Conservation (phyloP, 83 land plant genomes). For the Diphasiastrum complanatum region DNA sequence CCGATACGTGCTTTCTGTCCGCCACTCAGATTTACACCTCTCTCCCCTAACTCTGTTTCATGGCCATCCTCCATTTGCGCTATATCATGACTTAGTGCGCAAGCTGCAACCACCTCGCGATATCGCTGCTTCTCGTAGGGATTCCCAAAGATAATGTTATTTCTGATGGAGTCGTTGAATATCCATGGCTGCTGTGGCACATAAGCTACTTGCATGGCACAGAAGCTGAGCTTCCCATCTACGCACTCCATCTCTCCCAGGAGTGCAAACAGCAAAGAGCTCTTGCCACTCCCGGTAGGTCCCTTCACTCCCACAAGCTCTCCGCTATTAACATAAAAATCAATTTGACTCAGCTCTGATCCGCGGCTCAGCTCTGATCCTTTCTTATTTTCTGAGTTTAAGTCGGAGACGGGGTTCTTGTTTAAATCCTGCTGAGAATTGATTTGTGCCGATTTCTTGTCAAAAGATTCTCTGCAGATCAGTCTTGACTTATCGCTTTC, state of each 20-base stretch:
- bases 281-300: slow-evolving; percentile 38
- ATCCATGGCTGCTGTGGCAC: slow-evolving; percentile 43
- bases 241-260: slow-evolving; percentile 35
- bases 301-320: slow-evolving; percentile 28
- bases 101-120: slow-evolving; percentile 23
- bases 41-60: slow-evolving; percentile 29
- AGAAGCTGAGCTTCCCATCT: not conserved
- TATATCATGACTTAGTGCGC: slow-evolving; percentile 33
- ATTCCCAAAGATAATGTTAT: slow-evolving; percentile 29
- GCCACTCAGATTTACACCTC: slow-evolving; percentile 4
- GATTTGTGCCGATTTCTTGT: no score
- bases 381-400: no score
- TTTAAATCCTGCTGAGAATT: no score
- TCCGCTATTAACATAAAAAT: slow-evolving; percentile 19
- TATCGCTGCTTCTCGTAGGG: slow-evolving; percentile 27
- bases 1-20: not conserved
- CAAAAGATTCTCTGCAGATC: no score
- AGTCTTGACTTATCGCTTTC: no score
- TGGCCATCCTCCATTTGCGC: slow-evolving; percentile 22
- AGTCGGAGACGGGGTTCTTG: no score
- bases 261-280: slow-evolving; percentile 28
- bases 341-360: slow-evolving; percentile 12
- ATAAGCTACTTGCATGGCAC: slow-evolving; percentile 16
- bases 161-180: slow-evolving; percentile 29
- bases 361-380: no score